Conservation (phyloP, 805 yeast genomes). For the Pichia cephalocereana region DNA sequence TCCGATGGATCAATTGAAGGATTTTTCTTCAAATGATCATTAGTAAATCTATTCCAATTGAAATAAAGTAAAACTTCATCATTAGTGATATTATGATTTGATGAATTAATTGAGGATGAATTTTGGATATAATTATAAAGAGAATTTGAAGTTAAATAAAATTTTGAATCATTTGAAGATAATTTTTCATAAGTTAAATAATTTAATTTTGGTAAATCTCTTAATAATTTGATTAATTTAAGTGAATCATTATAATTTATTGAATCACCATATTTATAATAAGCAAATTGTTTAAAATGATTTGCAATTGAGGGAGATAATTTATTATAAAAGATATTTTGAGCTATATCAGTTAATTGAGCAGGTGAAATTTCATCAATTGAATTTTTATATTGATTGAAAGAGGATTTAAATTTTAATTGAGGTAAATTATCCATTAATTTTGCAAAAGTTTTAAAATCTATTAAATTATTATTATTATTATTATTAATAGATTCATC, state of each 20-base stretch:
- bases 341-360: constrained; percentile 16
- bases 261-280: constrained; percentile 32
- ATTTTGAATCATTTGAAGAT: constrained; percentile 8
- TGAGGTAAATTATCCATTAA: constrained; percentile 21
- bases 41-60: constrained; percentile 26
- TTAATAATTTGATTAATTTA: constrained; percentile 36
- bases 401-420: constrained; percentile 18
- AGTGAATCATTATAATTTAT: constrained; percentile 41
- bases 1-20: constrained; percentile 24
- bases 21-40: constrained; percentile 17
- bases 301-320: constrained; percentile 42
- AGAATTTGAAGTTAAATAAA: constrained; percentile 14
- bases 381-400: constrained; percentile 10
- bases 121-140: constrained; percentile 19
- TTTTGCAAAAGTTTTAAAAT: constrained; percentile 13
- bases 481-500: neutral
- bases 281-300: constrained; percentile 42
- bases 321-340: constrained; percentile 21
- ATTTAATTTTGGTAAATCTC: constrained; percentile 26
- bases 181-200: constrained; percentile 23
- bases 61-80: constrained; percentile 26
- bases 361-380: constrained; percentile 11
- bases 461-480: neutral
- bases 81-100: constrained; percentile 8
- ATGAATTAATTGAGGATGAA: constrained; percentile 5